phyloP scores from a whole-genome alignment of 225 moss, liverwort and hornwort genomes.

The Marchantia polymorpha region DNA sequence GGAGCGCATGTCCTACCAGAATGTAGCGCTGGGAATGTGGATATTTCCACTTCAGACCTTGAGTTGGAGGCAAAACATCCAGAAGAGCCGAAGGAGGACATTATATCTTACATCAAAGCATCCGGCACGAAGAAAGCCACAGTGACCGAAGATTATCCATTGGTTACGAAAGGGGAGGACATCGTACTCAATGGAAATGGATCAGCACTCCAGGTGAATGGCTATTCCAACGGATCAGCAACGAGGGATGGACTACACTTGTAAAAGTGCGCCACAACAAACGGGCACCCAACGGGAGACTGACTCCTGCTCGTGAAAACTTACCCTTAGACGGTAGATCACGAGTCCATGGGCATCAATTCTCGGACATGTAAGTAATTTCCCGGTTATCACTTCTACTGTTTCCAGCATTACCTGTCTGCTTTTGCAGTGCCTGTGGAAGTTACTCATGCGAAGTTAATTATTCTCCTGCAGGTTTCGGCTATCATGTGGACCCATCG shows the following conservation, averaged over 20 bases:
- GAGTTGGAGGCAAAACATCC: neutral
- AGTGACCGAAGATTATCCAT: neutral
- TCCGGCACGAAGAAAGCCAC: neutral
- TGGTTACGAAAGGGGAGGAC: neutral
- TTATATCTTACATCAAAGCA: neutral
- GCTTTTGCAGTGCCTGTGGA: no score
- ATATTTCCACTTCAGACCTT: neutral
- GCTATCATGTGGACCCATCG: no score
- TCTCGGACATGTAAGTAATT: no score
- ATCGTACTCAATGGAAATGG: conserved; percentile 5
- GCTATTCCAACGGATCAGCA: conserved; percentile 3
- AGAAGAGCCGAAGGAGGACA: neutral
- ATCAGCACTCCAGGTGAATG: neutral
- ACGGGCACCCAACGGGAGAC: no score
- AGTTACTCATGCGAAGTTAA: no score
- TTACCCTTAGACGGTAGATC: no score
- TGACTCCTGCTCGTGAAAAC: no score
- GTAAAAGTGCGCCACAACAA: neutral
- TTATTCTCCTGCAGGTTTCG: no score
- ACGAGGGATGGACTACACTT: neutral
- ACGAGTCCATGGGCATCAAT: no score
- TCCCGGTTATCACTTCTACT: no score
- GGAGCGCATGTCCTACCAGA: neutral
- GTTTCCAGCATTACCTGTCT: no score
- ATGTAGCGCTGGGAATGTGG: neutral